Base-by-base conservation (phyloP, 148 eudicot genomes). In the Fagopyrum homotropicum region DNA sequence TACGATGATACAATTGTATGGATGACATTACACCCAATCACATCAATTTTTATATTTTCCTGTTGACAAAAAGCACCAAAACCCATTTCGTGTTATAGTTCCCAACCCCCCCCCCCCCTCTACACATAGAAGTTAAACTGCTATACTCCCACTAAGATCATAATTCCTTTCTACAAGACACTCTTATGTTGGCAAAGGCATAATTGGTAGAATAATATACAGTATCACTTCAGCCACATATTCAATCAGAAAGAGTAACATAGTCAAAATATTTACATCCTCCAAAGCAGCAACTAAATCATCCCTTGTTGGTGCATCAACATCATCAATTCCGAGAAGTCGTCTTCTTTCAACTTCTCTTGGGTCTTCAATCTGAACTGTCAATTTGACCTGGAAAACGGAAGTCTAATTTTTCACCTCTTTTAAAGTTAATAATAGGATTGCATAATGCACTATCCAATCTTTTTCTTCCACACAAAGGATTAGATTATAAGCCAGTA, bases 281-380 rank as follows among this genome's bases (percentile, higher is more conserved):
- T 90, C 96, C 75, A 94, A 86, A 79, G 82, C 90, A 35, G n/a
- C 89, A 72, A 81, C 98, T 72, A 94, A 82, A 46, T 91, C 97
- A 8, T 94, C 98, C 78, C 97, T 88, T 19, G 96, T 81, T 75
- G 98, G 98, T 75, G 87, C 89, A 77, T 90, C 90, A 61, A 85
- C 86, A 79, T 91, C 98, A 69, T 94, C 98, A 74, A 94, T 90
- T 45, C 98, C 98, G 57, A 91, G 86, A 60, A 91, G 84, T 79
- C 98, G 86, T 80, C 81, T 81, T 72, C 98, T 81, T 83, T 94
- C 97, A 69, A 86, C 86, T 79, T 94, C 98, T 81, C 97, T 88
- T 1, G 96, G 96, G 73, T 94, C 98, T 84, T 94, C 98, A 77
- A 94, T 94, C 90, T 83, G 76, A 49, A 94, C 45, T 1, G 98